These are phyloP conservation scores for Pythium coloratum DNA, from an alignment of 352 stramenopile species.

Conservation along the genomic window DNA sequence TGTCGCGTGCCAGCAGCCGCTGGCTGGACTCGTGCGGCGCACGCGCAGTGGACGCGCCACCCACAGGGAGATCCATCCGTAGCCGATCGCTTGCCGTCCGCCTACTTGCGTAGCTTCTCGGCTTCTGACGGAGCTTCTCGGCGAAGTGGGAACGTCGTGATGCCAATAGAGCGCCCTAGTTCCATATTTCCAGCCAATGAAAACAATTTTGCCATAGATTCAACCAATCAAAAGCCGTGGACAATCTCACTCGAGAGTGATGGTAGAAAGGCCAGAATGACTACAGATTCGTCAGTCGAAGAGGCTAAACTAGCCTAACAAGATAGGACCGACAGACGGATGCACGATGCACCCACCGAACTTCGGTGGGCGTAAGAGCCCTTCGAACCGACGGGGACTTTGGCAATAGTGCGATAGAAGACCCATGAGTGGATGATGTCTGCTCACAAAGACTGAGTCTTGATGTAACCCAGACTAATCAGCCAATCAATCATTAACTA, in stretches of 20 bases:
- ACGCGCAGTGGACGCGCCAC: background rate
- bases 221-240: slow-evolving; percentile 8
- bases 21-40: slow-evolving; percentile 27
- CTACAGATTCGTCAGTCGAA: slow-evolving; percentile 4
- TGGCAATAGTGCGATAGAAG: too few species aligned
- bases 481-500: slow-evolving; percentile 17
- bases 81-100: background rate
- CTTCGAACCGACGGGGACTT: too few species aligned
- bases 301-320: background rate
- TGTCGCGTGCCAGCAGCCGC: slow-evolving; percentile 36
- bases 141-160: background rate
- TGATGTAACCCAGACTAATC: too few species aligned
- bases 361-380: too few species aligned
- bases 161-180: slow-evolving; percentile 3
- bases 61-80: slow-evolving; percentile 1
- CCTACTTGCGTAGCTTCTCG: background rate
- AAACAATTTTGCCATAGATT: background rate
- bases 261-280: slow-evolving; percentile 12
- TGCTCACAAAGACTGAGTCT: too few species aligned
- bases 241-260: background rate
- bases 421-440: too few species aligned
- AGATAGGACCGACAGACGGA: too few species aligned
- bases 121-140: slow-evolving; percentile 4
- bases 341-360: too few species aligned
- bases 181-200: slow-evolving; percentile 24